These are phyloP conservation scores for Cercospora zeae-maydis DNA, from an alignment of 2,329 filamentous ascomycete species.

Conservation along the genomic window DNA sequence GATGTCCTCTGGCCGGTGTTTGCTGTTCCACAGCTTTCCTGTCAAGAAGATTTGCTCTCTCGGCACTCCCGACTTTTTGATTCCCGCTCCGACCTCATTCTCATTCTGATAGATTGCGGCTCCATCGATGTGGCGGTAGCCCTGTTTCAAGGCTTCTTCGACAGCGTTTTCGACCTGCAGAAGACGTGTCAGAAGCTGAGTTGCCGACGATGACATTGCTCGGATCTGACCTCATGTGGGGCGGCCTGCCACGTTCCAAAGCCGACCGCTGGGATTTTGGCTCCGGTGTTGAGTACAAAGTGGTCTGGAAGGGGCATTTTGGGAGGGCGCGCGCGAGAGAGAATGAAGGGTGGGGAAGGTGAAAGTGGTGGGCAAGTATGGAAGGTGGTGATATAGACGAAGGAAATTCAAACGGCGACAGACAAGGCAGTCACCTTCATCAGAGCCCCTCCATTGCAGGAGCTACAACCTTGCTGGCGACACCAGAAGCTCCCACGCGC, in stretches of 20 bases:
- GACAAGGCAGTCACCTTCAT: not conserved
- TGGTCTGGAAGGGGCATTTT: constrained; percentile 27
- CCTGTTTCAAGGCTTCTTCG: constrained; percentile 37
- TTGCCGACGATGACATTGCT: constrained; percentile 17
- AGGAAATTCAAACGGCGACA: not conserved
- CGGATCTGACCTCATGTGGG: constrained; percentile 25
- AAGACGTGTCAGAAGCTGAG: constrained; percentile 36
- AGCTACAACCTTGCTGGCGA: constrained; percentile 19
- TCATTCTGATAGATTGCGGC: constrained; percentile 38
- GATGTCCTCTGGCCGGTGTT: constrained; percentile 52
- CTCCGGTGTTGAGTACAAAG: constrained; percentile 39
- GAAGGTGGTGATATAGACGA: not conserved
- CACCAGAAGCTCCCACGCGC: not conserved
- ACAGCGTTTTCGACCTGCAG: constrained; percentile 25
- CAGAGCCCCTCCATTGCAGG: constrained; percentile 4
- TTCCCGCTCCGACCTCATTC: constrained; percentile 30
- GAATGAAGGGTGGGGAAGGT: not conserved
- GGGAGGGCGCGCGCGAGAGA: not conserved
- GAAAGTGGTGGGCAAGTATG: not conserved
- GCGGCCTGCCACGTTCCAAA: constrained; percentile 41
- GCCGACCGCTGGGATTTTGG: constrained; percentile 40
- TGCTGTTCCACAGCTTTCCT: constrained; percentile 61
- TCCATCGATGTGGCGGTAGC: constrained; percentile 41
- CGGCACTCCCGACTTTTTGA: constrained; percentile 28
- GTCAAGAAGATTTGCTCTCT: constrained; percentile 42